Base-by-base conservation (phyloP, 129 eudicot genomes). In the Arctium minus region DNA sequence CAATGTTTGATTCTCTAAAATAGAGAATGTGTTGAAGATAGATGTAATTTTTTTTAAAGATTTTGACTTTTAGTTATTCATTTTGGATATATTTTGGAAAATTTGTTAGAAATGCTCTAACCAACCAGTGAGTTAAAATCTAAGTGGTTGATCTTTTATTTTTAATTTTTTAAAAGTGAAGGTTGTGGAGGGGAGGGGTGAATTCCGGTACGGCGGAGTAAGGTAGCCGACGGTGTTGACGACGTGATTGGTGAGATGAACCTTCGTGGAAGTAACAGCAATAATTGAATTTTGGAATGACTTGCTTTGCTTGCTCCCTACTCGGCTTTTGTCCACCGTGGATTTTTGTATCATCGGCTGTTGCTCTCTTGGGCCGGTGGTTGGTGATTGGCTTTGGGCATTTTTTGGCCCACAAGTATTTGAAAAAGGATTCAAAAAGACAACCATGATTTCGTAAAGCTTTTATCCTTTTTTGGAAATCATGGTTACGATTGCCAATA, bases 151-250 rank as follows among this genome's bases (percentile, higher is more conserved):
- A 22, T 22, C 27, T 22, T 22, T 22, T 22, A 22, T 22, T 22
- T 22, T 22, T 22, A 22, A 22, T 22, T 22, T 22, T 71, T 60
- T 39, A n/a, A 0, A 46, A 84, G 74, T 83, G 81, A 70, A 82
- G 80, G 68, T 78, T 65, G 31, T 65, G 5, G 9, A 71, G 6
- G 44, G 36, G 29, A 13, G 11, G 2, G 73, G 78, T 15, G 30
- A 44, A 36, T 12, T 80, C 72, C 56, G 78, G 78, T 72, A 80
- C 67, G 87, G 83, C 42, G 74, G 79, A 81, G 84, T 29, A 73
- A 17, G 78, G n/a, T 29, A 73, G 79, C 74, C 79, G 79, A 73
- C 79, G 84, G 79, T 60, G 79, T 81, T 81, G 84, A 81, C 73
- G 33, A 73, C 27, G 48, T 79, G 69, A 42, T 9, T 73, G 65